phyloP scores from a whole-genome alignment of 192 early-diverging fungal genomes.

The Diversispora epigaea region DNA sequence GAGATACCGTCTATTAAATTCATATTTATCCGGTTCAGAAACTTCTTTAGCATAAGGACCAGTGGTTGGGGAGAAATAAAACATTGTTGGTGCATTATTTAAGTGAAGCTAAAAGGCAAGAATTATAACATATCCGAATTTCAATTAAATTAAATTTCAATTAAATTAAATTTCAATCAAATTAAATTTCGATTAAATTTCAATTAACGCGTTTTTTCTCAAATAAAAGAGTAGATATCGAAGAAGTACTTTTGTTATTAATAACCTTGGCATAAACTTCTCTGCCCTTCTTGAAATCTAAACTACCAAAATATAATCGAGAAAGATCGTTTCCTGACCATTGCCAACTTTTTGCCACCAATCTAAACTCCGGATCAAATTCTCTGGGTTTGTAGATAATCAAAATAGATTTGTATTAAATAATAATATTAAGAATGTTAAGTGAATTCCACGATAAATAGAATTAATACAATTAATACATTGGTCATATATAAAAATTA shows the following conservation, averaged over 20 bases:
- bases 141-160: neutral
- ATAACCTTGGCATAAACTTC: conserved; percentile 64
- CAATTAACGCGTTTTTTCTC: neutral
- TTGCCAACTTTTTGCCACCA: conserved; percentile 59
- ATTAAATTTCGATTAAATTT: neutral
- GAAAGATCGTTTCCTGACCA: conserved; percentile 36
- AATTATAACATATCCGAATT: too few relatives aligned
- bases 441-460: too few relatives aligned
- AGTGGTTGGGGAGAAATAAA: conserved; percentile 67
- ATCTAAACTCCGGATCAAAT: conserved; percentile 64
- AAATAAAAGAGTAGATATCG: neutral
- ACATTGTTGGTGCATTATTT: conserved; percentile 61
- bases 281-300: conserved; percentile 67
- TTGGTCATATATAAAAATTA: neutral
- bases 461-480: too few relatives aligned
- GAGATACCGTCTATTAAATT: conserved; percentile 54
- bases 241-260: neutral
- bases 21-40: conserved; percentile 56
- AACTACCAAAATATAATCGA: conserved; percentile 60
- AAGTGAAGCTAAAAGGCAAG: conserved; percentile 46
- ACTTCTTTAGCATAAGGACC: conserved; percentile 46
- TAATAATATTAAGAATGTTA: too few relatives aligned
- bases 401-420: neutral
- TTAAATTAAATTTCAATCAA: neutral
- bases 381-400: conserved; percentile 45